Evolutionary conservation across 352 stramenopile genomes (phyloP), one percentile per base, ranked within the genome.

Genomic region (Thraustotheca clavata): DNA sequence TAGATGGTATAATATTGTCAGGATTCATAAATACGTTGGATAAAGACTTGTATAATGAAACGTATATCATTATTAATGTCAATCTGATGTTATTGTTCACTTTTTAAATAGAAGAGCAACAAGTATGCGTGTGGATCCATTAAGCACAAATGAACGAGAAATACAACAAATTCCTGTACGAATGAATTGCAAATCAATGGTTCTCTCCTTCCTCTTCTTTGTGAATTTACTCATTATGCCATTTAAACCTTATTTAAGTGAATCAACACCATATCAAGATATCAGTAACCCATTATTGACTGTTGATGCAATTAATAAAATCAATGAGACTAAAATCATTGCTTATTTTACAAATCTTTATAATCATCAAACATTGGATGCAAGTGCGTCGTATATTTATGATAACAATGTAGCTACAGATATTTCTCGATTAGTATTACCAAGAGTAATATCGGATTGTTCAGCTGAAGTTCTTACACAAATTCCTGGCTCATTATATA

Each of bases 181-280:
- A 14, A 34, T n/a, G 22, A 60, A 60, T 26, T 20, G 18, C 8
- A 60, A 50, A 35, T 60, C 49, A 35, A 3, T 60, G 3, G 5
- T 60, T 57, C 32, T 12, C 4, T 34, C 22, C 1, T 22, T 14
- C 14, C 2, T 60, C 22, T 60, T 60, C 24, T n/a, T 11, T 14
- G 12, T 47, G 16, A 60, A 60, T 35, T 6, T 60, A 7, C 4
- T 60, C 22, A 2, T 60, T 14, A n/a, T 60, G 49, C 49, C 49
- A 35, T 60, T 60, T 31, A 27, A 60, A 31, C 16, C 27, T 18
- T 60, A 60, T 35, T 22, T 60, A 20, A 34, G 27, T 35, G 49
- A 60, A 31, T 32, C 27, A 14, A 49, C 29, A 6, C 49, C 49
- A 34, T 60, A 48, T 18, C 26, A 14, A 5, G 16, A 20, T 16